Base-by-base conservation (phyloP, 306 rosid species). In the Malus fusca region DNA sequence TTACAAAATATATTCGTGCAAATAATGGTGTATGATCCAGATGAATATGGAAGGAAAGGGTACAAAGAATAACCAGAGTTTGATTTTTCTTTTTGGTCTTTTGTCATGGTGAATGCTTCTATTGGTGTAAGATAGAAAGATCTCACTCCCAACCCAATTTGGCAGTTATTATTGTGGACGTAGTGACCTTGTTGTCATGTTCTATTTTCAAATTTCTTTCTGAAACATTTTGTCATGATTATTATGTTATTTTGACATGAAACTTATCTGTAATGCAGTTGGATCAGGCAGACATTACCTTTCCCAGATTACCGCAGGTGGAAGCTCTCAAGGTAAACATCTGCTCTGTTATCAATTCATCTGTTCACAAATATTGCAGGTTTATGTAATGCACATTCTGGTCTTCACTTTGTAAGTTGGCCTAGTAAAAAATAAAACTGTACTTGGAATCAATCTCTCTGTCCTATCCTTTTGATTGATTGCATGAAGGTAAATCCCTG, bases 231-330 rank as follows among this genome's bases (percentile, higher is more conserved):
- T 28, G 81, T 5, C 46, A 68, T 48, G 23, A 43, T 30, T 28
- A 9, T 63, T 30, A 15, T 43, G 3, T 35, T 26, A 61, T 71
- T 48, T 58, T 81, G 71, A 66, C 56, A 56, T 42, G 51, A 25
- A 72, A 31, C 73, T 82, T 66, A 73, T 44, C 68, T 26, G 26
- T 81, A 46, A 44, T 89, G 78, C 90, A 83, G 96, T 70, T 75
- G 84, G 87, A 91, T 81, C 88, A 82, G 81, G 86, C 79, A 66
- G 92, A 94, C 83, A 35, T 76, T 79, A 74, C 88, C 25, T 86
- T 85, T 85, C 93, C 90, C 68, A 82, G 79, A 82, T 85, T 80
- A 75, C 62, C 82, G 21, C 72, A 81, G 42, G 77, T 79, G 73
- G 97, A 85, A 73, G 80, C 77, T 72, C 60, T 87, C 68, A 85